Conservation (phyloP, 2,329 filamentous ascomycete genomes). For the Alternaria atra region DNA sequence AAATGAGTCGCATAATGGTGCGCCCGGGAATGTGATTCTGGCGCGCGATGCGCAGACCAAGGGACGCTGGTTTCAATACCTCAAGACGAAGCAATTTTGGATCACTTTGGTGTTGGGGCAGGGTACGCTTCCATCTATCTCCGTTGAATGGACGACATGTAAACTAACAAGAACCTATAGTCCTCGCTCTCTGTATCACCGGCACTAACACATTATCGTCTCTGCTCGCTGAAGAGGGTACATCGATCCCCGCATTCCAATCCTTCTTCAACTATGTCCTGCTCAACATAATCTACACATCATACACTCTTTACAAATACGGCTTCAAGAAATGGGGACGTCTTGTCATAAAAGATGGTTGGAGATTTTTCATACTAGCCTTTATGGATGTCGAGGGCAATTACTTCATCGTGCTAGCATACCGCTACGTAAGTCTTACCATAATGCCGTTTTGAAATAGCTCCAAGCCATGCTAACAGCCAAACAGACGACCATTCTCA, state of each 20-base stretch:
- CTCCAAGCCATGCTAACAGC: neutral
- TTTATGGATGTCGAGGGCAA: slow-evolving; percentile 97
- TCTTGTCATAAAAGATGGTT: slow-evolving; percentile 75
- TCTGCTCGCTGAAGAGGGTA: slow-evolving; percentile 72
- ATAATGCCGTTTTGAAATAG: neutral
- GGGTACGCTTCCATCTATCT: slow-evolving; percentile 33
- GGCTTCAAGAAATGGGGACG: slow-evolving; percentile 75
- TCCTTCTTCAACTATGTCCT: slow-evolving; percentile 94
- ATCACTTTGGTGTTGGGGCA: slow-evolving; percentile 78
- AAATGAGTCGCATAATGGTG: slow-evolving; percentile 34
- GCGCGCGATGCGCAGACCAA: slow-evolving; percentile 52
- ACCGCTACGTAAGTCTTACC: slow-evolving; percentile 63
- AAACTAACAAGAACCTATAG: slow-evolving; percentile 18
- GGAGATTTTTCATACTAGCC: slow-evolving; percentile 89
- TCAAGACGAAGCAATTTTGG: slow-evolving; percentile 89
- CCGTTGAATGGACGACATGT: neutral
- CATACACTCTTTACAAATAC: slow-evolving; percentile 79
- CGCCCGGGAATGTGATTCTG: slow-evolving; percentile 29
- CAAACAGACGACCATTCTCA: slow-evolving; percentile 82
- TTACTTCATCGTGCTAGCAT: slow-evolving; percentile 96
- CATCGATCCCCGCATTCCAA: slow-evolving; percentile 93
- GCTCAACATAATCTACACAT: slow-evolving; percentile 82
- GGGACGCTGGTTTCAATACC: slow-evolving; percentile 70
- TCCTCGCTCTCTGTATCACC: slow-evolving; percentile 79
- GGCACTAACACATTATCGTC: slow-evolving; percentile 89